phyloP scores from a whole-genome alignment of 805 yeast species.

The Sungouiozyma intestinalis region DNA sequence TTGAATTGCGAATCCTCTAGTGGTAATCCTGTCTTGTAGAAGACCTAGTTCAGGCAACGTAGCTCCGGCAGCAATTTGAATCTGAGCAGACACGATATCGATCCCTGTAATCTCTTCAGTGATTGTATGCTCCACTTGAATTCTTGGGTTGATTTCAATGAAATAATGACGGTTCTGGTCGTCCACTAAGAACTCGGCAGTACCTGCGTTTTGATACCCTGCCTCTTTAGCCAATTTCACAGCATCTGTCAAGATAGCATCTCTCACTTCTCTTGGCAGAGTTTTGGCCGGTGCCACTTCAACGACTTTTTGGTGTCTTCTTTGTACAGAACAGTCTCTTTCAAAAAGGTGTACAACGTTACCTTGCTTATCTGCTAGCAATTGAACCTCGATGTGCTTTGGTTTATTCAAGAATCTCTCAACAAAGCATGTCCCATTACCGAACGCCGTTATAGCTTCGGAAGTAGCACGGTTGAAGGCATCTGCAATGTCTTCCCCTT shows the following conservation, averaged over 20 bases:
- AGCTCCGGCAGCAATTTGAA: conserved; percentile 98
- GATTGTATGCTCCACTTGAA: conserved; percentile 96
- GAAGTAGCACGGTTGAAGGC: conserved; percentile 90
- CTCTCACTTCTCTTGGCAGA: conserved; percentile 70
- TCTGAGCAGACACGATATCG: conserved; percentile 95
- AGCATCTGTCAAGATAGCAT: conserved; percentile 89
- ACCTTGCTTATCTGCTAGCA: conserved; percentile 87
- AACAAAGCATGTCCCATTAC: conserved; percentile 96
- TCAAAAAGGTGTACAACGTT: conserved; percentile 92
- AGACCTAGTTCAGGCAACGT: conserved; percentile 83
- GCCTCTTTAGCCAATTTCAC: conserved; percentile 83
- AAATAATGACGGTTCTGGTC: conserved; percentile 90
- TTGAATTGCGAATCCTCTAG: conserved; percentile 96
- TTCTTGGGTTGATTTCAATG: conserved; percentile 97
- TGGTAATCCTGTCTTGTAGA: conserved; percentile 86
- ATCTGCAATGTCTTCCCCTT: conserved; percentile 85
- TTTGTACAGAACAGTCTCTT: conserved; percentile 98
- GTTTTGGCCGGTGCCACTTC: conserved; percentile 97
- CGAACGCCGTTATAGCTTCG: conserved; percentile 92
- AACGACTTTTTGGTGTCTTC: conserved; percentile 98
- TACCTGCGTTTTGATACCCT: conserved; percentile 93
- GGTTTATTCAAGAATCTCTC: conserved; percentile 93
- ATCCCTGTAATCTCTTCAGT: conserved; percentile 98
- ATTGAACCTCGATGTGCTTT: conserved; percentile 95
- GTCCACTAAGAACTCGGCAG: conserved; percentile 95